Evolutionary conservation across 352 stramenopile species (phyloP), one percentile per base, ranked within the genome.

Genomic region (Phytophthora citrophthora): DNA sequence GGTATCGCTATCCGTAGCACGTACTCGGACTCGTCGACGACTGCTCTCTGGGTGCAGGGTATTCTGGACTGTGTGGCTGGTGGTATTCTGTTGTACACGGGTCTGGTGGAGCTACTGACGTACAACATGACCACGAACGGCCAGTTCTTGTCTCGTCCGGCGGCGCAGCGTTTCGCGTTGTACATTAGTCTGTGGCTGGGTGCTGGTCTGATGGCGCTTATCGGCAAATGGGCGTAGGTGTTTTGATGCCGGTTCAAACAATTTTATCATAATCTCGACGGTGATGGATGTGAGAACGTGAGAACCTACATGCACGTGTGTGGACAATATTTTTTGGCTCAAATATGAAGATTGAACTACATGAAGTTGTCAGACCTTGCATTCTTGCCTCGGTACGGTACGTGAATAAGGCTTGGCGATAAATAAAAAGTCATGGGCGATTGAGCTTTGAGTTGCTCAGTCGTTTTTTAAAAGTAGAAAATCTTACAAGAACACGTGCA

Each of bases 51-150:
- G 76, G 79, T 88, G 38, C 64, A 90, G 46, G 83, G 81, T 12
- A 72, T 83, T 24, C 67, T 93, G 24, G 70, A 90, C 72, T 86
- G 79, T 36, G 59, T 93, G 8, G 84, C 82, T 4, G 85, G 75
- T 12, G 85, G 76, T 18, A 91, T 90, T 54, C 45, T 93, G 66
- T 53, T 91, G 20, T 92, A 93, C 76, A 85, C 77, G 32, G 79
- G 81, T 27, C 55, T 91, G 18, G 76, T 91, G 27, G 74, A 88
- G 57, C 59, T 91, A 34, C 53, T 93, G 55, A 86, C 83, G 59
- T 81, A 89, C 72, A 83, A 90, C 65, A 81, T 92, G 70, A 90
- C 81, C 40, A 84, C 53, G 13, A 91, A 90, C 68, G 36, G 67
- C 7, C 68, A 81, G 48, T 91, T 94, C 66, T 63, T 88, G 43